Conservation (phyloP, 164 flowering plant species). For the Liriodendron chinense region DNA sequence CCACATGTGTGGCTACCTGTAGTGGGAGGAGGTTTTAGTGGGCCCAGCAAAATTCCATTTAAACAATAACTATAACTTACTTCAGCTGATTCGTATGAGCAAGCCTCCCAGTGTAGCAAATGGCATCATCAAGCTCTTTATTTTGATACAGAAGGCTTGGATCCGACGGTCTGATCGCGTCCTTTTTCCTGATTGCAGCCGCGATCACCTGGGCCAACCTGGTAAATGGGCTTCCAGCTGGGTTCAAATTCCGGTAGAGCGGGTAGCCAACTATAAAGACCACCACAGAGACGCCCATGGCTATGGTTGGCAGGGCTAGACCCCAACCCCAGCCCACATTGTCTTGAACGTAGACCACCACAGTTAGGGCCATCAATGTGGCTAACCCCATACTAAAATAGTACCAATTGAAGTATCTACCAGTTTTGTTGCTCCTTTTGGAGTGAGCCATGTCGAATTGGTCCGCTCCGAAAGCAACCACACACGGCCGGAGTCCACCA, state of each 20-base stretch:
- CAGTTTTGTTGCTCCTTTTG: constrained; percentile 23
- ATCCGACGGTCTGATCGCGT: constrained; percentile 33
- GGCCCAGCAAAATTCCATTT: no score
- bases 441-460: constrained; percentile 52
- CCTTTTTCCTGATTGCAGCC: constrained; percentile 56
- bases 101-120: constrained; percentile 52
- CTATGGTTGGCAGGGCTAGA: constrained; percentile 59
- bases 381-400: constrained; percentile 64
- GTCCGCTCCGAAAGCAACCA: constrained; percentile 65
- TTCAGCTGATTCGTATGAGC: constrained; percentile 55
- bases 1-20: no score
- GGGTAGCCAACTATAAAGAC: constrained; percentile 48
- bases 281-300: constrained; percentile 52
- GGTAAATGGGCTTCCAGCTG: constrained; percentile 60
- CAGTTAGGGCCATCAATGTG: constrained; percentile 46
- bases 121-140: constrained; percentile 49
- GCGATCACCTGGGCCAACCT: constrained; percentile 52
- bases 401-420: constrained; percentile 72
- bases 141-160: constrained; percentile 41
- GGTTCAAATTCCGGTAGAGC: constrained; percentile 41
- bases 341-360: constrained; percentile 69
- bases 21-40: no score
- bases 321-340: constrained; percentile 81
- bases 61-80: constrained; percentile 26
- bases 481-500: constrained; percentile 67